phyloP scores from a whole-genome alignment of 2,329 filamentous ascomycete genomes.

The Rhynchosporium secalis region DNA sequence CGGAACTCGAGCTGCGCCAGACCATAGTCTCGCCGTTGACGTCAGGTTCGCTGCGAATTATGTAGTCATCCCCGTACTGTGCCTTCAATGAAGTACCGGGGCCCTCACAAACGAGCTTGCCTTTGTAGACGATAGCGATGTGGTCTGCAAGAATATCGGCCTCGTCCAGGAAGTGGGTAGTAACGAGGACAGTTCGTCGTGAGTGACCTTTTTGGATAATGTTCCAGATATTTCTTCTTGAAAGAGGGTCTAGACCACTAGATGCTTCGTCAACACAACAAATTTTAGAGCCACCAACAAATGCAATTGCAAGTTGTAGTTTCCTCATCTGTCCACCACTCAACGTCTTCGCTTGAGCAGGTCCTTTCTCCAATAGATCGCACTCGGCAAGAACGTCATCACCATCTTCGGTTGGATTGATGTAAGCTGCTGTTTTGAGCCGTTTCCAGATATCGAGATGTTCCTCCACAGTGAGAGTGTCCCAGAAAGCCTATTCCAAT shows the following conservation, averaged over 20 bases:
- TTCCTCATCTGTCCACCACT: constrained; percentile 69
- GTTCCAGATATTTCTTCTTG: constrained; percentile 67
- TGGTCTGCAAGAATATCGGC: constrained; percentile 66
- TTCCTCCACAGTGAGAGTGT: constrained; percentile 61
- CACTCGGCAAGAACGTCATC: constrained; percentile 54
- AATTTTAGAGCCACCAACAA: constrained; percentile 63
- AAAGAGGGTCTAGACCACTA: constrained; percentile 64
- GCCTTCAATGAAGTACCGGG: constrained; percentile 64
- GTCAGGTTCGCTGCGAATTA: constrained; percentile 29
- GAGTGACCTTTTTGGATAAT: constrained; percentile 64
- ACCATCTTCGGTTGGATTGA: constrained; percentile 48
- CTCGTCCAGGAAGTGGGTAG: constrained; percentile 68
- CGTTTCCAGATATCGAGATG: constrained; percentile 63
- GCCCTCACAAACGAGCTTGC: constrained; percentile 61
- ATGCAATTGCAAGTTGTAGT: constrained; percentile 67
- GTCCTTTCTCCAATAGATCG: constrained; percentile 58
- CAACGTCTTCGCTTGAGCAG: constrained; percentile 55
- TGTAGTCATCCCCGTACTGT: constrained; percentile 60
- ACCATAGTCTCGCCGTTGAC: constrained; percentile 22
- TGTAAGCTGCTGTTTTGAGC: constrained; percentile 51
- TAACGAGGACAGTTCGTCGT: constrained; percentile 60
- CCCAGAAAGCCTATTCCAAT: constrained; percentile 56
- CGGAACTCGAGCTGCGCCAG: constrained; percentile 46
- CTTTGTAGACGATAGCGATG: constrained; percentile 64
- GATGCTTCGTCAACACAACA: constrained; percentile 68